phyloP scores from a whole-genome alignment of 192 early-diverging fungal species.

The Podila clonocystis region DNA sequence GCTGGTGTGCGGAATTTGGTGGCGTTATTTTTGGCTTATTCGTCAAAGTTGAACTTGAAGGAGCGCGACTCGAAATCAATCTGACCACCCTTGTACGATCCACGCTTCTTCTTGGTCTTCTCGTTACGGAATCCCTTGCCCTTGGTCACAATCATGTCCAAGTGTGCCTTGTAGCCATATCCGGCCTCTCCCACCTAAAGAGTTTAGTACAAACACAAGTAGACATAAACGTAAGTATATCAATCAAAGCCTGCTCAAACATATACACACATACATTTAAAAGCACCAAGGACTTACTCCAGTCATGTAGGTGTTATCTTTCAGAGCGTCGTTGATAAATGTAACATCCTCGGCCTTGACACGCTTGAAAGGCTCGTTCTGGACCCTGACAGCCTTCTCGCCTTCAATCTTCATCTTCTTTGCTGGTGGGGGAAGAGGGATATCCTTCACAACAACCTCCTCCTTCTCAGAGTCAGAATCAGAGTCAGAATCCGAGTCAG shows the following conservation, averaged over 20 bases:
- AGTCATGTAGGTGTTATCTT: conserved; percentile 82
- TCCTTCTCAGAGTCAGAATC: conserved; percentile 41
- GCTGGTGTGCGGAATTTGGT: not conserved
- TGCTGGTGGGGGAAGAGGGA: conserved; percentile 22
- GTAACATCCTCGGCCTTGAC: conserved; percentile 83
- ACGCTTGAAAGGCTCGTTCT: conserved; percentile 82
- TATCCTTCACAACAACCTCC: conserved; percentile 28
- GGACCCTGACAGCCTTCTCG: conserved; percentile 29
- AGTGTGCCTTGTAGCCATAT: conserved; percentile 94
- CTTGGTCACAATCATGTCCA: conserved; percentile 88
- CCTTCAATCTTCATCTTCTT: conserved; percentile 57
- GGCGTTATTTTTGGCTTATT: not conserved
- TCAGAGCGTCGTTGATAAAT: conserved; percentile 81
- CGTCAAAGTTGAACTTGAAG: conserved; percentile 82
- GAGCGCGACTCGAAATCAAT: conserved; percentile 89
- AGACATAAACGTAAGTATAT: not conserved
- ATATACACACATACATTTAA: not conserved
- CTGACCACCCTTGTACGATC: conserved; percentile 91
- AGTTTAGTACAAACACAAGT: conserved; percentile 1
- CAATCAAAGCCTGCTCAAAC: not conserved
- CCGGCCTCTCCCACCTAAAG: conserved; percentile 68
- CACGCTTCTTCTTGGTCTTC: conserved; percentile 98
- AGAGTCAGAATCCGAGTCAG: conserved; percentile 37
- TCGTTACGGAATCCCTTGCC: conserved; percentile 95
- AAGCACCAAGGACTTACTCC: conserved; percentile 49